Conservation (phyloP, 306 rosid species). For the Macrotyloma uniflorum region DNA sequence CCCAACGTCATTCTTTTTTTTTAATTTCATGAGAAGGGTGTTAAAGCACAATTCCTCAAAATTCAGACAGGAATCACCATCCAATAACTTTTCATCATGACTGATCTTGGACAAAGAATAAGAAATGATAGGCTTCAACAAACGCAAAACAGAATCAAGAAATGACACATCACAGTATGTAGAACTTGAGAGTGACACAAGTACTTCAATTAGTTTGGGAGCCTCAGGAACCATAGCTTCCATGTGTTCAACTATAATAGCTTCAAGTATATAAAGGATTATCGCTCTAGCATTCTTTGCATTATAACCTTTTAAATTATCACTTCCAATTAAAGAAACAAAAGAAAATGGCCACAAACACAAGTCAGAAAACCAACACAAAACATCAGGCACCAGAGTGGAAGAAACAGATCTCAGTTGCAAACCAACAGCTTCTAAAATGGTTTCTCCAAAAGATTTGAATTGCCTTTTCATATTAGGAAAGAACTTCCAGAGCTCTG, state of each 20-base stretch:
- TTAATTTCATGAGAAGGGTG: conserved; percentile 66
- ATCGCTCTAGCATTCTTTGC: conserved; percentile 90
- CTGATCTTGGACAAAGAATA: conserved; percentile 73
- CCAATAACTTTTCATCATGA: conserved; percentile 65
- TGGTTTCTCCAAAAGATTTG: conserved; percentile 76
- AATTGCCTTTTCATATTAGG: conserved; percentile 82
- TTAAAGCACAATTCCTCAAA: conserved; percentile 86
- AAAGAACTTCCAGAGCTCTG: conserved; percentile 78
- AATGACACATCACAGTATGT: conserved; percentile 87
- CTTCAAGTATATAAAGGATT: conserved; percentile 79
- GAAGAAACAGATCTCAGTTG: conserved; percentile 84
- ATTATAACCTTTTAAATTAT: conserved; percentile 68
- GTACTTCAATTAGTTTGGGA: conserved; percentile 80
- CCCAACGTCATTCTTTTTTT: conserved; percentile 46
- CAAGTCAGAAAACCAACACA: conserved; percentile 90
- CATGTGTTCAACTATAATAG: conserved; percentile 86
- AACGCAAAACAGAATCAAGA: conserved; percentile 71
- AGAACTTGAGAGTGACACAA: conserved; percentile 75
- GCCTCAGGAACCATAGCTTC: conserved; percentile 92
- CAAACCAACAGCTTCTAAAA: conserved; percentile 92
- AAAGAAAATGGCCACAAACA: conserved; percentile 76
- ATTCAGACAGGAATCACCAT: conserved; percentile 69
- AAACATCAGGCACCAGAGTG: conserved; percentile 72
- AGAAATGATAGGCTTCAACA: conserved; percentile 86
- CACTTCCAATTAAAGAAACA: conserved; percentile 48